Evolutionary conservation across 2,329 filamentous ascomycete species (phyloP).

Genomic region (Penicillium hordei): DNA sequence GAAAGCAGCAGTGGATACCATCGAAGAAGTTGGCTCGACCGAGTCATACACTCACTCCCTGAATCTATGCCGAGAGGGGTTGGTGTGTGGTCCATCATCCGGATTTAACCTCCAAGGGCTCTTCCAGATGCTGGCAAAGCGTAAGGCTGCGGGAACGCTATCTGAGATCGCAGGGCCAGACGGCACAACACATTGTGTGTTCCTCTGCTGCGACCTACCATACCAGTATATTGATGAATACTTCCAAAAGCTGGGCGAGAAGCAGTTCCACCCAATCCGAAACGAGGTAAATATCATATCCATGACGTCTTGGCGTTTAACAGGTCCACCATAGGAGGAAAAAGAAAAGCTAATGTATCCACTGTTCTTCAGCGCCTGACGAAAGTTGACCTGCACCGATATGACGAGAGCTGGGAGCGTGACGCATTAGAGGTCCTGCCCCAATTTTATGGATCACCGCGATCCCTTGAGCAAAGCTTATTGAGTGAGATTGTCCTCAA

Average conservation of each 20-base stretch:
- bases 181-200: constrained; percentile 55
- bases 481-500: constrained; percentile 27
- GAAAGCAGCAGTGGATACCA: constrained; percentile 54
- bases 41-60: constrained; percentile 57
- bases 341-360: background rate
- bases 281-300: constrained; percentile 41
- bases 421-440: constrained; percentile 43
- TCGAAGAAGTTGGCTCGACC: constrained; percentile 57
- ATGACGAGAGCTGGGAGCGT: constrained; percentile 58
- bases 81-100: constrained; percentile 62
- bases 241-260: constrained; percentile 55
- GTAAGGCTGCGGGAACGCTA: constrained; percentile 49
- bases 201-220: constrained; percentile 63
- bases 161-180: constrained; percentile 46
- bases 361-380: constrained; percentile 42
- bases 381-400: constrained; percentile 54
- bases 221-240: constrained; percentile 64
- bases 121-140: constrained; percentile 52
- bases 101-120: constrained; percentile 59
- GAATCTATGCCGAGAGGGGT: constrained; percentile 56
- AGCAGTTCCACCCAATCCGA: constrained; percentile 52
- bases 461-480: constrained; percentile 19
- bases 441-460: constrained; percentile 36
- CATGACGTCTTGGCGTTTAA: background rate
- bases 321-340: constrained; percentile 7